Evolutionary conservation across 1,284 basidiomycete genomes (phyloP), one percentile per base, ranked within the genome.

Genomic region (Stygiomarasmius scandens): DNA sequence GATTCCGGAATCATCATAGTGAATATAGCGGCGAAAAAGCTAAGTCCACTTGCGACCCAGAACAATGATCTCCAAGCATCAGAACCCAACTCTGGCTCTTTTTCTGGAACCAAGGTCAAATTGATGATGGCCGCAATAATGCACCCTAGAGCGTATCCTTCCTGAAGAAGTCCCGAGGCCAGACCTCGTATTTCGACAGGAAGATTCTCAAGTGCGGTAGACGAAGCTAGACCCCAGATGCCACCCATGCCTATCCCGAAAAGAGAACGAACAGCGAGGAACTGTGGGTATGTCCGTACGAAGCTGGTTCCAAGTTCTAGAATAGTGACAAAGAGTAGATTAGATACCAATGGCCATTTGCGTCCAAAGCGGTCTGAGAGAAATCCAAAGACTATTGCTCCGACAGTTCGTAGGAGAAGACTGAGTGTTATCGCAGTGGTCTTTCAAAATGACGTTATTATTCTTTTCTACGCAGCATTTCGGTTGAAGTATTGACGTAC

Each of bases 351-450:
- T 20, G 64, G 64, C 59, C 62, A 66, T 32, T 64, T 66, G 11
- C 64, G 58, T n/a, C 64, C 64, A 41, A 45, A 65, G 14, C 60
- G 52, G 44, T 66, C 64, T 27, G 58, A 59, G 23, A 61, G 38
- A 14, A 64, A 49, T 27, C 64, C 64, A 24, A 64, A 63, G n/a
- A 64, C 54, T 4, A 61, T 36, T 6, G 95, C 95, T 22, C 96
- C 96, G 29, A 85, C 74, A 1, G 92, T 90, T 54, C 96, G 87
- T 78, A 97, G 93, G 32, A 98, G 85, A 1, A 98, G 81, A 0
- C 96, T 98, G 51, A 98, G 82, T 2, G 96, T 98, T 69, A 99
- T 95, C 5, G 93, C 84, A 27, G 86, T 86, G 47, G 91, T 89
- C 88, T 90, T 63, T 34, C 46, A 24, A 24, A 43, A 41, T 34